phyloP scores from a whole-genome alignment of 805 yeast genomes.

The Saccharomyces paradoxus region DNA sequence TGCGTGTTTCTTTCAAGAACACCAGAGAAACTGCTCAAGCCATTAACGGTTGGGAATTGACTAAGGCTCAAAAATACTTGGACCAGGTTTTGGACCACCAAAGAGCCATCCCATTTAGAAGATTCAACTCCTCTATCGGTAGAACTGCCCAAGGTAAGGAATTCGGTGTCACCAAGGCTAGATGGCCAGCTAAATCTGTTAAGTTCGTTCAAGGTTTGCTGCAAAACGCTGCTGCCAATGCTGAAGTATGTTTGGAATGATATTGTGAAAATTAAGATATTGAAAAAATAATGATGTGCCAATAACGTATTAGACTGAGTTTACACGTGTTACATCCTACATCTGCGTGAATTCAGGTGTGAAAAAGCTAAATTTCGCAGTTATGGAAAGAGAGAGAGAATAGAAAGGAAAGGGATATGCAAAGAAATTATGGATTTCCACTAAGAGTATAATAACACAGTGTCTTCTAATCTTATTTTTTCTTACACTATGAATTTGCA shows the following conservation, averaged over 20 bases:
- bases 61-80: conserved; percentile 92
- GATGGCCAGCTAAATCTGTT: conserved; percentile 99
- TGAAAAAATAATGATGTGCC: neutral
- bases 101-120: conserved; percentile 99
- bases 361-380: neutral
- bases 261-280: neutral
- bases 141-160: conserved; percentile 99
- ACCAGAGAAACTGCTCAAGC: conserved; percentile 99
- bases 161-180: conserved; percentile 98
- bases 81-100: conserved; percentile 94
- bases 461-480: neutral
- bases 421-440: neutral
- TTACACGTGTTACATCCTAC: neutral
- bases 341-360: neutral
- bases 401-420: neutral
- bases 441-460: neutral
- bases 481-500: neutral
- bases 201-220: conserved; percentile 89
- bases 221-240: conserved; percentile 97
- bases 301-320: neutral
- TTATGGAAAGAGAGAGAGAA: neutral
- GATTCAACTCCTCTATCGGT: conserved; percentile 93
- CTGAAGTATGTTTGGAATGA: conserved; percentile 50
- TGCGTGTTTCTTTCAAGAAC: conserved; percentile 99
- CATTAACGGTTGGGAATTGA: conserved; percentile 94